Evolutionary conservation across 148 eudicot species (phyloP), one percentile per base, ranked within the genome.

Genomic region (Amaranthus palmeri): DNA sequence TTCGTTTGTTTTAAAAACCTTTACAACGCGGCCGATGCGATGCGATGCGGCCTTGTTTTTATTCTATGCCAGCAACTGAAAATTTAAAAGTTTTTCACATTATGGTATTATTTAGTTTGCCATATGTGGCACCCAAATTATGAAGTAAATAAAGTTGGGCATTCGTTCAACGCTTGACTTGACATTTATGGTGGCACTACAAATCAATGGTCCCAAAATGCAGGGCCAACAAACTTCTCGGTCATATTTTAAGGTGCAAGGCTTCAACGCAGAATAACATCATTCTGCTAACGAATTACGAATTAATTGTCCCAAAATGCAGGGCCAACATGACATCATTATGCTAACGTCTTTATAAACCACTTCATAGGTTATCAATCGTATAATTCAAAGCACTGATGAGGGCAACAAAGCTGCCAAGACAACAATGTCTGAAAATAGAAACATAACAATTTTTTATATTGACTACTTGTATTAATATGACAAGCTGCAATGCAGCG

Each of bases 311-410:
- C 17, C 15, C 6, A 18, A 57, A 13, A 14, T 36, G 46, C 10
- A 8, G 2, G 18, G 45, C 43, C 58, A 68, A 51, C 56, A 68
- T 25, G 17, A 57, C 76, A 64, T 18, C 70, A 73, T 43, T 44
- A 18, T 15, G 47, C 58, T 41, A 75, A 49, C 8, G 7, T 45
- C 46, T 5, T 25, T 46, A n/a, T 40, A 6, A 49, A 15, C 65
- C 53, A 70, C 65, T 70, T 45, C 14, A 57, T 44, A 61, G 57
- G 57, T 7, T 59, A 41, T 61, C 42, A 1, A 4, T 58, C 18
- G 17, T 5, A 25, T 41, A 46, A 45, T 45, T 57, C 11, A 57
- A 70, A 9, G 13, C 36, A 58, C 18, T 46, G n/a, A 18, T n/a
- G 73, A 43, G 3, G 13, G 6, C 11, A 57, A 10, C 47, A 10